Evolutionary conservation across 2,329 filamentous ascomycete species (phyloP).

Genomic region (Fusarium tanahbumbuense): DNA sequence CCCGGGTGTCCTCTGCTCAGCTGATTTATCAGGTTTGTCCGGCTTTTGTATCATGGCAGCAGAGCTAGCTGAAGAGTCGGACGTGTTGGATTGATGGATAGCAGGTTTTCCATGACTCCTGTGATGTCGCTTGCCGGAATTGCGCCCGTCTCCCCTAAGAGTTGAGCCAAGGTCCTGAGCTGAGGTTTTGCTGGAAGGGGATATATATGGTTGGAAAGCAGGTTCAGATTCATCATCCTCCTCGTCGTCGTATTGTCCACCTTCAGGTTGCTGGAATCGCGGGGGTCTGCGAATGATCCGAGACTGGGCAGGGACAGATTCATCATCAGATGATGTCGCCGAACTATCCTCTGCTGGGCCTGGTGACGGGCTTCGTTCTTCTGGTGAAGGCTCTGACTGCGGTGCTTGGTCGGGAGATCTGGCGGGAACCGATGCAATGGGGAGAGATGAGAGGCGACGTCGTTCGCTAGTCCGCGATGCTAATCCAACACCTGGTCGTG

Average conservation of each 20-base stretch:
- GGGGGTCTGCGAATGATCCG: conserved; percentile 71
- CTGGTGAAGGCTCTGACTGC: conserved; percentile 27
- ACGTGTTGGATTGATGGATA: conserved; percentile 64
- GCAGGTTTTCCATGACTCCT: conserved; percentile 50
- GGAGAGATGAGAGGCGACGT: conserved; percentile 59
- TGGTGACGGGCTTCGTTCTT: conserved; percentile 49
- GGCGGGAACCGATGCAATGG: conserved; percentile 49
- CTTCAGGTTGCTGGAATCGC: conserved; percentile 59
- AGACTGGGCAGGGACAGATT: conserved; percentile 66
- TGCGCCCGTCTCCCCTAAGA: conserved; percentile 59
- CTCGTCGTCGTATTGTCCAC: conserved; percentile 57
- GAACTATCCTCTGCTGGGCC: conserved; percentile 54
- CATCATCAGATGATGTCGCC: conserved; percentile 58
- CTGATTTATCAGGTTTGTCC: conserved; percentile 44
- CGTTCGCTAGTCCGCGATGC: conserved; percentile 46
- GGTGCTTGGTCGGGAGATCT: conserved; percentile 42
- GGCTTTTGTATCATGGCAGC: conserved; percentile 54
- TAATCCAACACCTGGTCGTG: conserved; percentile 40
- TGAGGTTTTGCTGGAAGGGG: conserved; percentile 50
- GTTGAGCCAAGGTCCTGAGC: conserved; percentile 65
- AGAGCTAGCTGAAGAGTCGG: conserved; percentile 72
- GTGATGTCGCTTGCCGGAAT: conserved; percentile 48
- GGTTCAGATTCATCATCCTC: conserved; percentile 68
- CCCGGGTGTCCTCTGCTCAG: conserved; percentile 53
- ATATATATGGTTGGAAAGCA: conserved; percentile 64